A percentile compares a stretch with the other conserved stretches of the same genome.
phyloP scores from a whole-genome alignment of 2,329 filamentous ascomycete genomes.

The Plectosphaerella sp. region DNA sequence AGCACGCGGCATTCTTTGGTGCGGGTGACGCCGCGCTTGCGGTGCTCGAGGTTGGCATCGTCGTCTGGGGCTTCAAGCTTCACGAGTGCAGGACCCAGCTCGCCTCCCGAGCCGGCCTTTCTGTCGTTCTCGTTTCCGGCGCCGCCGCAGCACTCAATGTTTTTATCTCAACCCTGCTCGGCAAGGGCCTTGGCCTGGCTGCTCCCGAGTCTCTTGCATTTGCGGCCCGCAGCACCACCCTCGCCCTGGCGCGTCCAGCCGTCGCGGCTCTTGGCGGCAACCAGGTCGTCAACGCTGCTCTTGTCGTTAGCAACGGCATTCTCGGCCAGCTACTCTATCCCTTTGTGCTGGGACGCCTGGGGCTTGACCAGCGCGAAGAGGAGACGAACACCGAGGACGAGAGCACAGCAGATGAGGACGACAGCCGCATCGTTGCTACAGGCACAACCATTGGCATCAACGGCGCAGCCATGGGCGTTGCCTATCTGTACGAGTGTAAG shows the following conservation, averaged over 20 bases:
- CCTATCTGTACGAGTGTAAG: constrained; percentile 49
- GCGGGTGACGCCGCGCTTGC: constrained; percentile 45
- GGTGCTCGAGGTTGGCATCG: constrained; percentile 45
- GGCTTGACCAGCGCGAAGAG: constrained; percentile 13
- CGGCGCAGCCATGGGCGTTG: constrained; percentile 55
- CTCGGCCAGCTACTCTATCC: constrained; percentile 35
- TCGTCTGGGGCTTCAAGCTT: constrained; percentile 50
- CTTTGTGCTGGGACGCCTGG: constrained; percentile 22
- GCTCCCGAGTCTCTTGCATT: constrained; percentile 35
- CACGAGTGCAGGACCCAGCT: constrained; percentile 44
- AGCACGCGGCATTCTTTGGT: constrained; percentile 26
- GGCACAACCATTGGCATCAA: constrained; percentile 54
- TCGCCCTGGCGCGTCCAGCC: constrained; percentile 44
- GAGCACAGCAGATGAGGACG: constrained; percentile 10
- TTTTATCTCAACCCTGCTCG: constrained; percentile 33
- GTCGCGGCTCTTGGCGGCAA: constrained; percentile 40
- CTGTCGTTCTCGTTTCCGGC: constrained; percentile 30
- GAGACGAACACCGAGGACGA: not conserved
- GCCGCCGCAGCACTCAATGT: constrained; percentile 35
- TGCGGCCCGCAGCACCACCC: constrained; percentile 44
- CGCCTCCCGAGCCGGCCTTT: constrained; percentile 35
- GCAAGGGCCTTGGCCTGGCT: constrained; percentile 29
- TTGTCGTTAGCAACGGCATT: constrained; percentile 49
- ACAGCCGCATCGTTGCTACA: constrained; percentile 37
- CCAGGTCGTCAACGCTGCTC: constrained; percentile 39